Evolutionary conservation across 2,329 filamentous ascomycete species (phyloP), one percentile per base, ranked within the genome.

Genomic region (Biscogniauxia sp.): DNA sequence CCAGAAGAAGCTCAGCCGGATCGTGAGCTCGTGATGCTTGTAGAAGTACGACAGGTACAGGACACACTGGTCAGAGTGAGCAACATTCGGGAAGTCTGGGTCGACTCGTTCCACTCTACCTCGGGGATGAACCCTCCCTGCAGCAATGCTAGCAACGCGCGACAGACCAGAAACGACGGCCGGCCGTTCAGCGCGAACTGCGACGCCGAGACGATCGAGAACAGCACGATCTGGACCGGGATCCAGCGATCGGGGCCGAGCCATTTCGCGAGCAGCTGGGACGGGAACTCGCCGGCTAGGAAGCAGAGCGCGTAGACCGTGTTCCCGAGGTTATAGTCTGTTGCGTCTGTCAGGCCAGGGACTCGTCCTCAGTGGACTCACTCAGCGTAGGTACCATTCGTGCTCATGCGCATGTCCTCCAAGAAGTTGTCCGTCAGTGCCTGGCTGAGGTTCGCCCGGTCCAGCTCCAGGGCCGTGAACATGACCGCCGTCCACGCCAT

Each of bases 251-350:
- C 70, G 6, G 70, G 69, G 6, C 70, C 70, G 1, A 73, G 69
- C 72, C 80, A 81, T 69, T 88, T 88, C 51, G 78, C 81, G 13
- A 88, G 70, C 5, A 88, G 75, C 66, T 88, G 85, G 0, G 84
- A 87, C 0, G 85, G 86, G 3, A 88, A 74, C 68, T 88, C 85
- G 0, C 85, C 84, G 15, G 78, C 76, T 1, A 87, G 72, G 64
- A 86, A 86, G 0, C 77, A 80, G 5, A 84, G 66, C 5, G 78
- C 78, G 61, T 84, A 86, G 51, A 86, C 76, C 0, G 81, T 83
- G 68, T 84, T 78, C 26, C 84, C 84, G 8, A 80, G 71, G 67
- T 85, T 86, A 64, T 79, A 83, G 56, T 80, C 76, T 79, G 53
- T 45, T 45, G 1, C 1, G 5, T 26, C 20, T 13, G 52, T 50